phyloP scores from a whole-genome alignment of 495 filamentous ascomycete genomes.

The Penicillium arizonense region DNA sequence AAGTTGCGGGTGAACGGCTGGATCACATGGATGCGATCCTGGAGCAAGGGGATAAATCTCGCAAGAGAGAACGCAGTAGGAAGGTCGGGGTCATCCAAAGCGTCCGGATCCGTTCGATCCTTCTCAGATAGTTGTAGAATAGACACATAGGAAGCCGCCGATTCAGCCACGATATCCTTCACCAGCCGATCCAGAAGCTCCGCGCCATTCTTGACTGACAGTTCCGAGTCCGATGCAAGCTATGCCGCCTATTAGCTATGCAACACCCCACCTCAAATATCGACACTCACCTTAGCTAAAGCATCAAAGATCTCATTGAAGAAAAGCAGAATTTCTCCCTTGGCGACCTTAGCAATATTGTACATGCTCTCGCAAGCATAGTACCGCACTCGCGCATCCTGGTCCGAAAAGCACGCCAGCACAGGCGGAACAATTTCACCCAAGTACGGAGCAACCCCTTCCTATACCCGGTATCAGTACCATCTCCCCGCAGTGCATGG shows the following conservation, averaged over 20 bases:
- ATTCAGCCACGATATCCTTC: slow-evolving; percentile 98
- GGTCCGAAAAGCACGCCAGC: slow-evolving; percentile 96
- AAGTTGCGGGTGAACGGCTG: slow-evolving; percentile 95
- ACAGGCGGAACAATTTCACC: slow-evolving; percentile 94
- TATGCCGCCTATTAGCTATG: slow-evolving; percentile 33
- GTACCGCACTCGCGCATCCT: slow-evolving; percentile 96
- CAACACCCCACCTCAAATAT: neutral
- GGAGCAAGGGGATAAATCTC: slow-evolving; percentile 87
- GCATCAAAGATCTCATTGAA: slow-evolving; percentile 99
- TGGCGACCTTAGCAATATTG: slow-evolving; percentile 98
- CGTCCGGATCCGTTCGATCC: slow-evolving; percentile 43
- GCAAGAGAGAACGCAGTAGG: slow-evolving; percentile 92
- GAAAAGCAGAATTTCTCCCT: slow-evolving; percentile 92
- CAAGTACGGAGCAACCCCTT: slow-evolving; percentile 88
- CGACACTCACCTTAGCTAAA: slow-evolving; percentile 76
- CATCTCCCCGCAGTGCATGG: neutral
- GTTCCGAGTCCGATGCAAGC: slow-evolving; percentile 93
- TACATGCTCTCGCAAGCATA: slow-evolving; percentile 99
- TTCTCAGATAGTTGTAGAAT: slow-evolving; percentile 62
- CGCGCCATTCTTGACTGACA: slow-evolving; percentile 97
- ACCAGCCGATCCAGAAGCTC: slow-evolving; percentile 94
- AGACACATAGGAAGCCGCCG: slow-evolving; percentile 91
- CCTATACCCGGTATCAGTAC: slow-evolving; percentile 41
- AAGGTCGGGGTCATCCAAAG: slow-evolving; percentile 51
- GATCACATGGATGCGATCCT: slow-evolving; percentile 88